Evolutionary conservation across 768 basidiomycete species (phyloP).

Genomic region (Tylopilus sp.): DNA sequence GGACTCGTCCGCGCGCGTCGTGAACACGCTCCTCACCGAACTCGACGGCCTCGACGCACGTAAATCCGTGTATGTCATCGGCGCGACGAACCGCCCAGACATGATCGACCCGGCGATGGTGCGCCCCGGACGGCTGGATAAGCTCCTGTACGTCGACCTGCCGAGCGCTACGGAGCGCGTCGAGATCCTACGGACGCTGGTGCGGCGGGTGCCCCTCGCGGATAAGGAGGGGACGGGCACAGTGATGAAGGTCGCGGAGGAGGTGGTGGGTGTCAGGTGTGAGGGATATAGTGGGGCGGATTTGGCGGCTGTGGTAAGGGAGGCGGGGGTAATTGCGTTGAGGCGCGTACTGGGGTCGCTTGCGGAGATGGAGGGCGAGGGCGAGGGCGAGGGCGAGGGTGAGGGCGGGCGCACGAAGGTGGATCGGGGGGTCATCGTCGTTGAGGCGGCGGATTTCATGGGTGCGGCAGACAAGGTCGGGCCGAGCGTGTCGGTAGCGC

Average conservation of each 20-base stretch:
- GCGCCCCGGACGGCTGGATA: conserved; percentile 92
- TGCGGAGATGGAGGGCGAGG: conserved; percentile 49
- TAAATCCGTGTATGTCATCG: conserved; percentile 89
- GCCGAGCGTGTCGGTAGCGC: conserved; percentile 80
- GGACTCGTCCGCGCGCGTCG: conserved; percentile 89
- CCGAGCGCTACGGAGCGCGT: conserved; percentile 69
- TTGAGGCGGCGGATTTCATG: conserved; percentile 66
- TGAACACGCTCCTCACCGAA: conserved; percentile 89
- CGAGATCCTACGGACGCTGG: conserved; percentile 81
- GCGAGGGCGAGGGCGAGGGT: conserved; percentile 14
- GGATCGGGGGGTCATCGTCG: conserved; percentile 41
- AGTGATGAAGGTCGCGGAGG: conserved; percentile 31
- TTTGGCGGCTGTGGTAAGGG: conserved; percentile 81
- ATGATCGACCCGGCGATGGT: conserved; percentile 99
- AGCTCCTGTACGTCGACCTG: conserved; percentile 89
- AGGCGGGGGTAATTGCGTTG: conserved; percentile 86
- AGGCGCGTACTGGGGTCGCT: conserved; percentile 64
- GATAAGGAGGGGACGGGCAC: conserved; percentile 8
- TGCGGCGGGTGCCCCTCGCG: conserved; percentile 64
- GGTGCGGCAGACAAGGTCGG: conserved; percentile 74
- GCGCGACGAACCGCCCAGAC: conserved; percentile 92
- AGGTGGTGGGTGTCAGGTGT: conserved; percentile 57
- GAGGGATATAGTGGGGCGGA: conserved; percentile 94
- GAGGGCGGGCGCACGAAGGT: not conserved
- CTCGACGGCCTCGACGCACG: conserved; percentile 88